phyloP scores from a whole-genome alignment of 164 flowering plant species.

The Kalanchoe fedtschenkoi region DNA sequence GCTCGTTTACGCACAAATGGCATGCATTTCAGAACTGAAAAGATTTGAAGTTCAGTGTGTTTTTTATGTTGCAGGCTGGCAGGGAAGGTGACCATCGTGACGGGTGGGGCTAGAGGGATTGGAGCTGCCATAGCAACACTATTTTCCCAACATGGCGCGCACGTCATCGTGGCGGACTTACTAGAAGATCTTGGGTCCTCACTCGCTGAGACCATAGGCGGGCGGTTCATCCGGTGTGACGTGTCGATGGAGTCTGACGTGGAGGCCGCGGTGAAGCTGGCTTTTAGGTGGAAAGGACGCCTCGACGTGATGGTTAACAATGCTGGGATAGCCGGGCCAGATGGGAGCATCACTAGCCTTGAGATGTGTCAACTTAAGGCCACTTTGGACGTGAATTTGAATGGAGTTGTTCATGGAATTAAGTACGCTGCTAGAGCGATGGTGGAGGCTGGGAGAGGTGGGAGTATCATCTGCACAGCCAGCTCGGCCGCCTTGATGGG shows the following conservation, averaged over 20 bases:
- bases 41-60: background rate
- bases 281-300: conserved; percentile 48
- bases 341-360: conserved; percentile 49
- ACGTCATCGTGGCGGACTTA: conserved; percentile 64
- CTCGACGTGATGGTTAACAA: conserved; percentile 83
- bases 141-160: conserved; percentile 58
- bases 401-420: conserved; percentile 51
- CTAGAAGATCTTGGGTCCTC: conserved; percentile 44
- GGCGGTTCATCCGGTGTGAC: conserved; percentile 59
- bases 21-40: background rate
- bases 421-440: conserved; percentile 75
- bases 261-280: conserved; percentile 38
- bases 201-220: conserved; percentile 46
- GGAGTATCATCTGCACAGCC: conserved; percentile 59
- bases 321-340: conserved; percentile 54
- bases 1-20: background rate
- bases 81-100: conserved; percentile 71
- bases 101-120: conserved; percentile 86
- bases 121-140: conserved; percentile 63
- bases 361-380: conserved; percentile 29
- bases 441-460: conserved; percentile 29
- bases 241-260: conserved; percentile 55
- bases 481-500: conserved; percentile 77
- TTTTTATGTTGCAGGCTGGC: conserved; percentile 24
- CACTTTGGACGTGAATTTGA: conserved; percentile 39